Evolutionary conservation across 202 grass and related monocot species (phyloP), one percentile per base, ranked within the genome.

Genomic region (Eragrostis tef): DNA sequence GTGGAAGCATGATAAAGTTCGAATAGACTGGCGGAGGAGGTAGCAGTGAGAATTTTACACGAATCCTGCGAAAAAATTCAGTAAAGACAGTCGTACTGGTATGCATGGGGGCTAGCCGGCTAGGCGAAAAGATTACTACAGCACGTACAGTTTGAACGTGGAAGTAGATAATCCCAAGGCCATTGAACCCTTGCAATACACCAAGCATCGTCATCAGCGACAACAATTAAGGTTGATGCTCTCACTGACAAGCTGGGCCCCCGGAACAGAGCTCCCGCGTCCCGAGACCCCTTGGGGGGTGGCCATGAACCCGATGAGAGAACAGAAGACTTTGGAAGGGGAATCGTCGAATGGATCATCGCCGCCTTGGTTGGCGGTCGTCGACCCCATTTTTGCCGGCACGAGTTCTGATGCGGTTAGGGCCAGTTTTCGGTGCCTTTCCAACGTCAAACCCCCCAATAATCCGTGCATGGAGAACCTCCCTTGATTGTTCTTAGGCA

Each of bases 351-450:
- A 50, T 41, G 26, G 17, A 65, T 48, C 71, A 27, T 54, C 49
- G 20, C 10, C 27, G 71, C 79, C 73, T 81, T 57, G 61, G 58
- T 75, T 46, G 42, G 58, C 12, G 54, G 81, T 58, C 51, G 69
- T 58, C 71, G 67, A 71, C 77, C 74, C 83, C 80, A 54, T 81
- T 87, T 86, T 87, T 89, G 50, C 71, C 76, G 87, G 87, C 83
- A 81, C 75, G 64, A 73, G 54, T 63, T 73, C 5, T 81, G 20
- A 82, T 71, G 64, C 6, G 34, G 34, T 39, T 2, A 39, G 34
- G 34, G 15, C 45, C 22, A 43, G 50, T 61, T 64, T 52, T 73
- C 41, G 45, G 15, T 17, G 27, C 52, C 5, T 20, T 16, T 57
- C 65, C 56, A n/a, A 67, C 57, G 63, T 90, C 81, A 90, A 93